These are phyloP conservation scores for Actinidia arguta DNA, from an alignment of 179 eudicot species.

Conservation along the genomic window DNA sequence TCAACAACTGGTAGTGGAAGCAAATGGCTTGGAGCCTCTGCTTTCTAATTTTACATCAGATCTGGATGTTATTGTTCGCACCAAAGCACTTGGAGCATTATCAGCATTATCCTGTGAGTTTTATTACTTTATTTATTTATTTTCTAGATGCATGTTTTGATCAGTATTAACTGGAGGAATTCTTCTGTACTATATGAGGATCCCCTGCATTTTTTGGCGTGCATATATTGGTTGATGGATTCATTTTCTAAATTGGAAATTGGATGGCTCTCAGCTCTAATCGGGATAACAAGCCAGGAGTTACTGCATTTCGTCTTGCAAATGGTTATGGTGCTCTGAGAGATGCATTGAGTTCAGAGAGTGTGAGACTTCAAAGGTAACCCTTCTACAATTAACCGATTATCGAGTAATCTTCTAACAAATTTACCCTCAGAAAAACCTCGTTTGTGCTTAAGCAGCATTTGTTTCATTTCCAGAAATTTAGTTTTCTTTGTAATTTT, in stretches of 20 bases:
- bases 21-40: constrained; percentile 85
- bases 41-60: constrained; percentile 78
- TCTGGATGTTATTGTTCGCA: constrained; percentile 70
- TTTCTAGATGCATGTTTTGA: not conserved
- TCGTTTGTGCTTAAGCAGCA: too few species aligned
- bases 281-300: constrained; percentile 85
- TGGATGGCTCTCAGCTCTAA: constrained; percentile 64
- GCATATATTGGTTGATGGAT: not conserved
- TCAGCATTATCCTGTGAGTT: constrained; percentile 92
- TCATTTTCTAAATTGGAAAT: not conserved
- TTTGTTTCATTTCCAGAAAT: too few species aligned
- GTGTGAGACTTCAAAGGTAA: constrained; percentile 77
- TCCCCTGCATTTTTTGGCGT: not conserved
- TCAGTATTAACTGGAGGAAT: not conserved
- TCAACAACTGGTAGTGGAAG: constrained; percentile 91
- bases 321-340: constrained; percentile 88
- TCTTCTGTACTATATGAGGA: not conserved
- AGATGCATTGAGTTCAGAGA: constrained; percentile 89
- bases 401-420: not conserved
- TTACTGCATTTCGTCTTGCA: constrained; percentile 89
- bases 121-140: not conserved
- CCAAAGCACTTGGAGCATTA: constrained; percentile 91
- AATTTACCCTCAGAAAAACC: too few species aligned
- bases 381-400: not conserved
- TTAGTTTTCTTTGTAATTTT: too few species aligned